Evolutionary conservation across 495 filamentous ascomycete genomes (phyloP).

Genomic region (Hypoxylon trugodes): DNA sequence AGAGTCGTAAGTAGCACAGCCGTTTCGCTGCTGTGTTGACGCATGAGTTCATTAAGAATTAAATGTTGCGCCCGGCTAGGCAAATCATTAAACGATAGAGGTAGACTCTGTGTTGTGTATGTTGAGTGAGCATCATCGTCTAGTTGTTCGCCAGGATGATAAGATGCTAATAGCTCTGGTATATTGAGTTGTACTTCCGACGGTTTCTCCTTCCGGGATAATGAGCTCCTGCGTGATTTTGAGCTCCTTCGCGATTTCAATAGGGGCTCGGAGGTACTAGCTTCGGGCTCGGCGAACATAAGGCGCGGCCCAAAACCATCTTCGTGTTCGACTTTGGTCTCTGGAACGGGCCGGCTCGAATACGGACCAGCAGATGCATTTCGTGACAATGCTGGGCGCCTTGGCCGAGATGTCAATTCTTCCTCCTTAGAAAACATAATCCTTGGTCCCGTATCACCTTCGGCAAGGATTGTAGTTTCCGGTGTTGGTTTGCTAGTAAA

Average conservation of each 20-base stretch:
- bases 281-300: constrained; percentile 65
- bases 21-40: constrained; percentile 71
- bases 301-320: constrained; percentile 70
- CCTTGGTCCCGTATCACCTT: constrained; percentile 71
- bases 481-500: constrained; percentile 82
- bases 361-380: constrained; percentile 63
- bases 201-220: constrained; percentile 22
- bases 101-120: constrained; percentile 67
- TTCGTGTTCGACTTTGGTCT: constrained; percentile 65
- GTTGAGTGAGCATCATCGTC: constrained; percentile 58
- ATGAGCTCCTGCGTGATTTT: constrained; percentile 44
- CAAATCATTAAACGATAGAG: constrained; percentile 85
- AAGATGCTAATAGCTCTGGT: constrained; percentile 46
- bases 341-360: constrained; percentile 69
- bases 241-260: constrained; percentile 46
- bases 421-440: constrained; percentile 77
- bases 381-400: constrained; percentile 56
- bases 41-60: constrained; percentile 86
- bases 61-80: constrained; percentile 84
- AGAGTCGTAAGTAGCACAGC: constrained; percentile 85
- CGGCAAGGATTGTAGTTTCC: constrained; percentile 69
- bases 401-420: constrained; percentile 37
- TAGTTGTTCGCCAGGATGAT: constrained; percentile 33
- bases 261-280: constrained; percentile 23
- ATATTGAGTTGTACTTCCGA: constrained; percentile 47